phyloP scores from a whole-genome alignment of 495 filamentous ascomycete genomes.

The Pyrenopolyporus hunteri region DNA sequence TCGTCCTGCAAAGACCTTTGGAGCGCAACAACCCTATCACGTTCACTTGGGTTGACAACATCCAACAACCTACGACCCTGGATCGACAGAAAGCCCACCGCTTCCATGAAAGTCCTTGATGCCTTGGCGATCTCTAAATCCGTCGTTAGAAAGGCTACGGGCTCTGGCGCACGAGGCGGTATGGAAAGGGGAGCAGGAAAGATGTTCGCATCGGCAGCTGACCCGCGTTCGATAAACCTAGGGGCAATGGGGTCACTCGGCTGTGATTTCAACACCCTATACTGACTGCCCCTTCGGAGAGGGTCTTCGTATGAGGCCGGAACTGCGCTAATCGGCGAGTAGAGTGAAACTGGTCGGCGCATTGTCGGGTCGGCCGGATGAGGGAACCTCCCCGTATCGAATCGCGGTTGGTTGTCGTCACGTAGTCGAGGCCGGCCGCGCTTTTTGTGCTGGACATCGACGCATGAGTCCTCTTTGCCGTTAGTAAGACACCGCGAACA shows the following conservation, averaged over 20 bases:
- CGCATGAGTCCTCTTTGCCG: constrained; percentile 80
- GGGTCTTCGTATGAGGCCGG: constrained; percentile 50
- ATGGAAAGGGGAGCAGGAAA: constrained; percentile 54
- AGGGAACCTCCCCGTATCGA: constrained; percentile 56
- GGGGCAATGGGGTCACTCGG: constrained; percentile 52
- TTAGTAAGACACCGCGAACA: constrained; percentile 66
- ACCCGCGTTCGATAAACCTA: constrained; percentile 54
- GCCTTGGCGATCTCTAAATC: constrained; percentile 62
- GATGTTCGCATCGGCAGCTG: constrained; percentile 52
- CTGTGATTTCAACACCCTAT: constrained; percentile 66
- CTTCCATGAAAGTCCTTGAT: constrained; percentile 57
- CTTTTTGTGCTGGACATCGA: constrained; percentile 97
- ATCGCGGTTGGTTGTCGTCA: constrained; percentile 71
- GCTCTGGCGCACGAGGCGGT: constrained; percentile 46
- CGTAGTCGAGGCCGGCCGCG: constrained; percentile 88
- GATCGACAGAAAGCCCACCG: constrained; percentile 52
- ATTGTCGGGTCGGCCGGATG: constrained; percentile 49
- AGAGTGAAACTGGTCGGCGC: constrained; percentile 53
- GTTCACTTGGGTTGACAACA: constrained; percentile 54
- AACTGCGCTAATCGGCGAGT: constrained; percentile 43
- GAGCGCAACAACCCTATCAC: constrained; percentile 55
- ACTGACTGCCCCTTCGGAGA: constrained; percentile 57
- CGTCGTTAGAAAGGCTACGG: constrained; percentile 62
- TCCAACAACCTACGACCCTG: constrained; percentile 54
- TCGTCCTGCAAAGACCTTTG: constrained; percentile 56